phyloP scores from a whole-genome alignment of 192 early-diverging fungal species.

The Mortierella alpina region DNA sequence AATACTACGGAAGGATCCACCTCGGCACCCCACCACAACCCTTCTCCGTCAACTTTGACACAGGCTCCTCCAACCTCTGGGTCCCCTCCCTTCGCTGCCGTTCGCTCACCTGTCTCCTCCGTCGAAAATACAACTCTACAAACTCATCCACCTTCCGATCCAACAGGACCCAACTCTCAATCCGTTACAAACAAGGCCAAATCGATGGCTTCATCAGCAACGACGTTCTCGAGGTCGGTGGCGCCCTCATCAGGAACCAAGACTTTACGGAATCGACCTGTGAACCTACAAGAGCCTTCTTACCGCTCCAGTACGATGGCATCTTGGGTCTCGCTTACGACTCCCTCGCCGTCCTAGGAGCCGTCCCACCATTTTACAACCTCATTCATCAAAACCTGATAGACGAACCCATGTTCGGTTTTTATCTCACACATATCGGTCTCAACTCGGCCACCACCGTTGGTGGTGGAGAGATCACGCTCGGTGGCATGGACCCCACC shows the following conservation, averaged over 20 bases:
- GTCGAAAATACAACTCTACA: slow-evolving; percentile 85
- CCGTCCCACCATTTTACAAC: slow-evolving; percentile 95
- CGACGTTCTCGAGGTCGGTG: slow-evolving; percentile 72
- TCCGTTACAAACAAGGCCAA: slow-evolving; percentile 92
- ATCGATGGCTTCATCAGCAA: slow-evolving; percentile 94
- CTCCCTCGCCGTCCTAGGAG: slow-evolving; percentile 86
- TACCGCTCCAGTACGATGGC: slow-evolving; percentile 95
- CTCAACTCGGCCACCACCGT: slow-evolving; percentile 55
- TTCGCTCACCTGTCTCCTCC: slow-evolving; percentile 97
- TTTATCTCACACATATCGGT: slow-evolving; percentile 79
- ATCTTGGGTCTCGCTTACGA: slow-evolving; percentile 95
- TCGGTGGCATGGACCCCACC: slow-evolving; percentile 85
- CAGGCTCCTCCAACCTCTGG: slow-evolving; percentile 96
- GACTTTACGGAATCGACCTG: slow-evolving; percentile 97
- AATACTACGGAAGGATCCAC: slow-evolving; percentile 94
- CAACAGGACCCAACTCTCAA: slow-evolving; percentile 96
- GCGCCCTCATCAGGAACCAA: slow-evolving; percentile 73
- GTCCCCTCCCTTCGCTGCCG: slow-evolving; percentile 94
- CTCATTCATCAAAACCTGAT: slow-evolving; percentile 86
- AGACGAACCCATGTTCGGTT: slow-evolving; percentile 89
- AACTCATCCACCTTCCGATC: slow-evolving; percentile 82
- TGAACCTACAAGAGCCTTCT: slow-evolving; percentile 96
- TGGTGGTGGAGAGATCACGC: slow-evolving; percentile 86
- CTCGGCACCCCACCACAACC: slow-evolving; percentile 90
- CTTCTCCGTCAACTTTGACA: slow-evolving; percentile 95